These are phyloP conservation scores for Sporisorium reilianum DNA, from an alignment of 1,284 basidiomycete species.

Conservation along the genomic window DNA sequence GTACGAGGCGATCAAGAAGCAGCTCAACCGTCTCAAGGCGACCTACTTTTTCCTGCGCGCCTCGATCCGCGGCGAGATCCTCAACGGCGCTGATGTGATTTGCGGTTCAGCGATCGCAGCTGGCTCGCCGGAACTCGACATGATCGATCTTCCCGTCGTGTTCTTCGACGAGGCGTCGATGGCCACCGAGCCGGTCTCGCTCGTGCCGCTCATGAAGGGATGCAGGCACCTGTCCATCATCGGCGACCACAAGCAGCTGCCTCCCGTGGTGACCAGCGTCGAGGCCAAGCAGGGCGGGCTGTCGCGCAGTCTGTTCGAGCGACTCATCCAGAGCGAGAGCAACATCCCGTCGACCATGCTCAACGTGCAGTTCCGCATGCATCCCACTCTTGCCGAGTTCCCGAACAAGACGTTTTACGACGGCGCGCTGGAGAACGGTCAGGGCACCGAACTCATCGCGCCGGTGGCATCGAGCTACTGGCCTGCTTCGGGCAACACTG, in stretches of 20 bases:
- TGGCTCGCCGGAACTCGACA: constrained; percentile 57
- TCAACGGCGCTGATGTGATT: constrained; percentile 70
- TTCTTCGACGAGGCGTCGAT: constrained; percentile 95
- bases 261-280: constrained; percentile 79
- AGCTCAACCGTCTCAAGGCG: constrained; percentile 55
- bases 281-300: constrained; percentile 77
- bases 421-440: constrained; percentile 78
- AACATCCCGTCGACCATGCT: constrained; percentile 75
- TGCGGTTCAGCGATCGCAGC: constrained; percentile 68
- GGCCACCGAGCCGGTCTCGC: constrained; percentile 83
- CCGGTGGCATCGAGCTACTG: constrained; percentile 53
- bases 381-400: constrained; percentile 86
- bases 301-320: constrained; percentile 85
- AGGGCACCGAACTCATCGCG: constrained; percentile 42
- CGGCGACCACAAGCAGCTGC: constrained; percentile 96
- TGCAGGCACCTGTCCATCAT: constrained; percentile 87
- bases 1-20: constrained; percentile 50
- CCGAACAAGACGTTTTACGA: constrained; percentile 87
- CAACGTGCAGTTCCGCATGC: constrained; percentile 93
- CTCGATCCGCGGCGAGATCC: constrained; percentile 67
- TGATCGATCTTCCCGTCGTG: constrained; percentile 89
- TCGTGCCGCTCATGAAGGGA: constrained; percentile 71
- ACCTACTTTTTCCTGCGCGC: constrained; percentile 60
- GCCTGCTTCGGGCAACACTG: constrained; percentile 1
- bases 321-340: constrained; percentile 74